A percentile compares a stretch with the other conserved stretches of the same genome.
phyloP scores from a whole-genome alignment of 768 basidiomycete species.

The Tricholoma flavovirens region DNA sequence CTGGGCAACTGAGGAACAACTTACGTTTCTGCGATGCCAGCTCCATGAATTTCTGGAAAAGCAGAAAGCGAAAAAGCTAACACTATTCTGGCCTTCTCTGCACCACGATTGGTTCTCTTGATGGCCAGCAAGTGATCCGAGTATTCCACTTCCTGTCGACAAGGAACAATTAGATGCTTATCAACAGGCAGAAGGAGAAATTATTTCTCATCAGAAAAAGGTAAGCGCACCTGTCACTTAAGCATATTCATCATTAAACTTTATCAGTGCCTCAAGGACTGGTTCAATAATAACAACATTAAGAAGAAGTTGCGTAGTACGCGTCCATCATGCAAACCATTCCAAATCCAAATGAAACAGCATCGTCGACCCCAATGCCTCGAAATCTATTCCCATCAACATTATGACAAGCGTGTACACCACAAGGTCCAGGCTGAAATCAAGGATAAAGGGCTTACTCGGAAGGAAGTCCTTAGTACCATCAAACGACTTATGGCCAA shows the following conservation, averaged over 20 bases:
- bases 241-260: not conserved
- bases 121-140: not conserved
- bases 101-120: not conserved
- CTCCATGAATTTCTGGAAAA: not conserved
- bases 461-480: not conserved
- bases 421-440: not conserved
- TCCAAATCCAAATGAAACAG: not conserved
- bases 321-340: not conserved
- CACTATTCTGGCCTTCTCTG: not conserved
- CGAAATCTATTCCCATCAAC: not conserved
- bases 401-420: not conserved
- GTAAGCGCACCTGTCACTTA: not conserved
- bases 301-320: not conserved
- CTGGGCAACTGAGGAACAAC: conserved; percentile 1
- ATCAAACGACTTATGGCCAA: not conserved
- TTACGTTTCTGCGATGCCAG: not conserved
- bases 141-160: not conserved
- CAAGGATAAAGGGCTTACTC: not conserved
- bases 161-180: not conserved
- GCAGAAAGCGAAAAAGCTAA: not conserved
- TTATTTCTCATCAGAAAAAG: not conserved
- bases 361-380: not conserved
- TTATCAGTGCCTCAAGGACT: not conserved
- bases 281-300: conserved; percentile 1
- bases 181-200: not conserved